Evolutionary conservation across 1,284 basidiomycete genomes (phyloP).

Genomic region (Porodaedalea pini): DNA sequence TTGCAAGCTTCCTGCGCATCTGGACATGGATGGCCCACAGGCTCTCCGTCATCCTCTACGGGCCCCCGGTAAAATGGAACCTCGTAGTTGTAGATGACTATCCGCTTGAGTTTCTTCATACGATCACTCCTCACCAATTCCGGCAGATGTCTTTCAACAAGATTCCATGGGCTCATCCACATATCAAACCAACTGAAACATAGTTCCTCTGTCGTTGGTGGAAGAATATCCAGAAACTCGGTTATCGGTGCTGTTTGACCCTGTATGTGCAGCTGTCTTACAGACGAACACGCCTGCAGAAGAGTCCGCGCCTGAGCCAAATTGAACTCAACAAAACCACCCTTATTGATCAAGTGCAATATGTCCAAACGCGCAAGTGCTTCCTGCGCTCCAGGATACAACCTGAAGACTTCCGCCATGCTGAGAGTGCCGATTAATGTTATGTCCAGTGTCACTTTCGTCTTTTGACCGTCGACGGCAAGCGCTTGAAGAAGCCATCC

Average conservation of each 20-base stretch:
- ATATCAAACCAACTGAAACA: constrained; percentile 21
- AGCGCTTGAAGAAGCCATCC: constrained; percentile 20
- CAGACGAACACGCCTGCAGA: constrained; percentile 15
- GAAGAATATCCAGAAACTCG: constrained; percentile 18
- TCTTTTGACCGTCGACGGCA: neutral
- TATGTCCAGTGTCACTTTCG: constrained; percentile 16
- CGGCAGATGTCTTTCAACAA: constrained; percentile 14
- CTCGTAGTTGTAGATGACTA: constrained; percentile 19
- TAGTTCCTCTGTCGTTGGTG: constrained; percentile 15
- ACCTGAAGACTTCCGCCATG: constrained; percentile 7
- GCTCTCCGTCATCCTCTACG: constrained; percentile 9
- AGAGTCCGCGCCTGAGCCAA: constrained; percentile 15
- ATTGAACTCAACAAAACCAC: constrained; percentile 19
- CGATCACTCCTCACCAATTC: constrained; percentile 1
- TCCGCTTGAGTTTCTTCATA: constrained; percentile 7
- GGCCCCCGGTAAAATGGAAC: constrained; percentile 11
- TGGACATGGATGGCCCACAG: constrained; percentile 14
- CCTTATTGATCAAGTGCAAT: constrained; percentile 18
- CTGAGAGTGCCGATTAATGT: constrained; percentile 18
- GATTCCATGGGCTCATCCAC: constrained; percentile 20
- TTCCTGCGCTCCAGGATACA: constrained; percentile 5
- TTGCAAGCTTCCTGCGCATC: constrained; percentile 12
- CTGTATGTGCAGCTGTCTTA: constrained; percentile 13
- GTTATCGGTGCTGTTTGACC: constrained; percentile 17
- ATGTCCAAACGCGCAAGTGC: constrained; percentile 4